Base-by-base conservation (phyloP, 352 stramenopile species). In the Globisporangium iwayamae region DNA sequence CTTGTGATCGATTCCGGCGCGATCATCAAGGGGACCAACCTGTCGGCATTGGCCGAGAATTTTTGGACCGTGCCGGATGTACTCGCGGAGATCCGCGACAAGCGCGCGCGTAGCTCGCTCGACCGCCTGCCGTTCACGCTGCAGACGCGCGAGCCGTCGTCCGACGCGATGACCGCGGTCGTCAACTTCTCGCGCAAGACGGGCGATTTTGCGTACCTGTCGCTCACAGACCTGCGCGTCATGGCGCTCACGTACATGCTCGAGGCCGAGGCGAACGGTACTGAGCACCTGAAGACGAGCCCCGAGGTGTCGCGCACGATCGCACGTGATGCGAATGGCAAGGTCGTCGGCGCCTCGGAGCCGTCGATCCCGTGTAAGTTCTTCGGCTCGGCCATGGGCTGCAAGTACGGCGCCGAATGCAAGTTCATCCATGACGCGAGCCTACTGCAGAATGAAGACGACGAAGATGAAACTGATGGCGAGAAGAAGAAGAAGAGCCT, bases 241-340 rank as follows among this genome's bases (percentile, higher is more conserved):
- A 93, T 96, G 86, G 86, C 87, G 62, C 67, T 96, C 68, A 83
- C 84, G 32, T 96, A 94, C 68, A 90, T 93, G 78, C 66, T 96
- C 25, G 87, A 96, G 60, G 71, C 79, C 2, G 87, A 96, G 64
- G 67, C 74, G 8, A 91, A 93, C 59, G 86, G 85, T 53, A 56
- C 63, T 0, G 76, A 79, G 18, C 86, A 95, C 58, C 60, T 96
- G 39, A 83, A 86, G 57, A 83, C 79, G n/a, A 86, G 70, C 28
- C 87, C 87, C 3, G 80, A 88, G 68, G 70, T 75, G 18, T 80
- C 84, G 22, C 79, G 85, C 67, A 93, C 84, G 7, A 69, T 94
- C 47, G 80, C 73, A 20, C 81, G 80, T 52, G 76, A 74, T 34
- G 78, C 85, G 1, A 89, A 83, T 32, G 85, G 85, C 67, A 88